Percentiles rank a stretch among this genome's conserved stretches.
phyloP scores from a whole-genome alignment of 371 early-diverging fungal species.

The Syncephalastrum racemosum region DNA sequence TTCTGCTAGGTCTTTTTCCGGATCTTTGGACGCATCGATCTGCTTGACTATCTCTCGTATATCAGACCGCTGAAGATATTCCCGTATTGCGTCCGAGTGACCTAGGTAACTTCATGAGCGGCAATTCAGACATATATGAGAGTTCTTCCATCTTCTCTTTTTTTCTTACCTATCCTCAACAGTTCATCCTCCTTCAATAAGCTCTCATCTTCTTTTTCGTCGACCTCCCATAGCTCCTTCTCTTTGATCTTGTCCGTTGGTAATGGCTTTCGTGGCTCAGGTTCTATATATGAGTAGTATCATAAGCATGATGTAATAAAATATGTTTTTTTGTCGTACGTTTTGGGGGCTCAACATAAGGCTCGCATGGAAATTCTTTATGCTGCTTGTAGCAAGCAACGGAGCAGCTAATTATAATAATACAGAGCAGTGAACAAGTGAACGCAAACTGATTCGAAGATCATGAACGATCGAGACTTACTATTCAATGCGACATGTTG shows the following conservation, averaged over 20 bases:
- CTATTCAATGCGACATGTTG: slow-evolving; percentile 35
- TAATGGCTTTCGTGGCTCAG: no score
- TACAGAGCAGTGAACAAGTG: neutral
- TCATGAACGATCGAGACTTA: slow-evolving; percentile 13
- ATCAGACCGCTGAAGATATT: slow-evolving; percentile 29
- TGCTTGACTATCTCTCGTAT: slow-evolving; percentile 22
- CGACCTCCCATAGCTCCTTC: slow-evolving; percentile 7
- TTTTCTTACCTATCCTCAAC: slow-evolving; percentile 5
- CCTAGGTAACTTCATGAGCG: slow-evolving; percentile 11
- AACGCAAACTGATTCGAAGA: neutral
- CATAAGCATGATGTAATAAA: neutral
- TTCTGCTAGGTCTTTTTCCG: slow-evolving; percentile 13
- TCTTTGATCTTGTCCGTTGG: neutral
- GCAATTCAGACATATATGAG: neutral
- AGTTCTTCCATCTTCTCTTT: no score
- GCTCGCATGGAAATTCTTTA: slow-evolving; percentile 23
- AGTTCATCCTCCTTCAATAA: slow-evolving; percentile 19
- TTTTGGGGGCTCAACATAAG: slow-evolving; percentile 2
- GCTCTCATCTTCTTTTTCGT: slow-evolving; percentile 35
- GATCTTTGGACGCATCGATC: slow-evolving; percentile 26
- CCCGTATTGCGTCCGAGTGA: slow-evolving; percentile 30
- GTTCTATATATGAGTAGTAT: no score
- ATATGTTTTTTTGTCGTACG: neutral
- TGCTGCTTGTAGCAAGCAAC: slow-evolving; percentile 37
- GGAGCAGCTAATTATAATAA: slow-evolving; percentile 30